Percentiles rank a stretch among this genome's conserved stretches.
phyloP scores from a whole-genome alignment of 140 eudicot genomes.

The Senecio squalidus region DNA sequence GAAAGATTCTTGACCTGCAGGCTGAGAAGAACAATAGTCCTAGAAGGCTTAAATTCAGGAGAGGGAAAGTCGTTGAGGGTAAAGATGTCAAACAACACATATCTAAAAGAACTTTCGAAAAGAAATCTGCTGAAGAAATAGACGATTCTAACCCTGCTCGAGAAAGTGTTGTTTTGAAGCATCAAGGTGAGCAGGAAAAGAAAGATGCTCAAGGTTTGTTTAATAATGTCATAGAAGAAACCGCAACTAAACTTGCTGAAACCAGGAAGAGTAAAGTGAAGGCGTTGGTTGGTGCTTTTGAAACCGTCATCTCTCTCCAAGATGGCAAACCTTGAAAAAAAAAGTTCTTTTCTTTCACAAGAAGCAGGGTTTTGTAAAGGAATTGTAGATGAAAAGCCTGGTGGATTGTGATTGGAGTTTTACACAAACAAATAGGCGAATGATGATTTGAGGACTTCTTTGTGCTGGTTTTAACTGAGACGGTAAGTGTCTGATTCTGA shows the following conservation, averaged over 20 bases:
- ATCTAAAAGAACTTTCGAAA: constrained; percentile 36
- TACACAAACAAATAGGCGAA: constrained; percentile 13
- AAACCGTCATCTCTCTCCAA: constrained; percentile 74
- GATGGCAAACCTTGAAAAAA: constrained; percentile 37
- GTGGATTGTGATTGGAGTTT: constrained; percentile 17
- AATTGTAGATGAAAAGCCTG: constrained; percentile 24
- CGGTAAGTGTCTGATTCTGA: constrained; percentile 16
- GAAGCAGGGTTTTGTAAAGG: constrained; percentile 21
- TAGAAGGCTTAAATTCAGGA: constrained; percentile 69
- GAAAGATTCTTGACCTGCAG: constrained; percentile 52
- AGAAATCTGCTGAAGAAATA: constrained; percentile 21
- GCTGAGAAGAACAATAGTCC: constrained; percentile 47
- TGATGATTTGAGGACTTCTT: constrained; percentile 11
- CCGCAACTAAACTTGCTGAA: constrained; percentile 76
- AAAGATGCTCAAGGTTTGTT: constrained; percentile 60
- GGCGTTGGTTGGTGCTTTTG: constrained; percentile 89
- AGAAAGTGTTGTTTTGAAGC: constrained; percentile 59
- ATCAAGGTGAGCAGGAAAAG: constrained; percentile 55
- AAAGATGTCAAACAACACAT: constrained; percentile 20
- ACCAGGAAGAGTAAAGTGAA: constrained; percentile 73
- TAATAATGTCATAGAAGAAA: constrained; percentile 75
- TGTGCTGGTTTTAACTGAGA: constrained; percentile 20
- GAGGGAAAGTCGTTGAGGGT: constrained; percentile 36
- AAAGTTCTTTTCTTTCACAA: constrained; percentile 4
- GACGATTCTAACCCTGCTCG: constrained; percentile 19